Conservation (phyloP, 805 yeast species). For the Hanseniaspora mollemarum region DNA sequence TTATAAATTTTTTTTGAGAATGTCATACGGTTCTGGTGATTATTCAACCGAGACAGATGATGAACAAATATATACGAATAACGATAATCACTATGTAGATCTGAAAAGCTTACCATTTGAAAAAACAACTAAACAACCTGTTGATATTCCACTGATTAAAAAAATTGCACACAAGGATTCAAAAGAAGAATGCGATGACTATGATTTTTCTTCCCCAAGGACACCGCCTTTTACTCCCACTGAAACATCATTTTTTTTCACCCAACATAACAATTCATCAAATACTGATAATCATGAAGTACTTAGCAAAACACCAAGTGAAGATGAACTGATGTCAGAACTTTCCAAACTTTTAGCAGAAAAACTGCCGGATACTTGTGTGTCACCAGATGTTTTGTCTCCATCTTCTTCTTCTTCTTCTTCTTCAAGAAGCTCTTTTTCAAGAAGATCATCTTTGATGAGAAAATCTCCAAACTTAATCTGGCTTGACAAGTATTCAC, state of each 20-base stretch:
- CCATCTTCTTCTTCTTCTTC: conserved; percentile 8
- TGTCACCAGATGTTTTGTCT: not conserved
- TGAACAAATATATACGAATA: not conserved
- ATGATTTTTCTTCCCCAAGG: not conserved
- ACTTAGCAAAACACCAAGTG: conserved; percentile 5
- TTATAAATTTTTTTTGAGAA: too few species aligned
- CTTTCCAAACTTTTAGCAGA: conserved; percentile 7
- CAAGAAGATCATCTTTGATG: not conserved
- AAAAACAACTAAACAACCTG: not conserved
- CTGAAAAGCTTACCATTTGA: not conserved
- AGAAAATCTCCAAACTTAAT: not conserved
- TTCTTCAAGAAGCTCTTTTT: conserved; percentile 17
- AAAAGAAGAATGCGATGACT: not conserved
- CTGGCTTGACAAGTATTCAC: not conserved
- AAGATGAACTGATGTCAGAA: conserved; percentile 4
- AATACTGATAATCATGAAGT: not conserved
- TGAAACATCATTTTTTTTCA: not conserved
- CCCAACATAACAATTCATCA: not conserved
- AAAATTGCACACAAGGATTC: not conserved
- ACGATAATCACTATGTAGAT: not conserved
- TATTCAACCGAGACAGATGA: too few species aligned
- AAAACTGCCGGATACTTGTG: not conserved
- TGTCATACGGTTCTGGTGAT: too few species aligned
- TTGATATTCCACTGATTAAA: not conserved
- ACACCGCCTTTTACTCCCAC: conserved; percentile 3